Conservation (phyloP, 345 rosid species). For the Triadica sebifera region DNA sequence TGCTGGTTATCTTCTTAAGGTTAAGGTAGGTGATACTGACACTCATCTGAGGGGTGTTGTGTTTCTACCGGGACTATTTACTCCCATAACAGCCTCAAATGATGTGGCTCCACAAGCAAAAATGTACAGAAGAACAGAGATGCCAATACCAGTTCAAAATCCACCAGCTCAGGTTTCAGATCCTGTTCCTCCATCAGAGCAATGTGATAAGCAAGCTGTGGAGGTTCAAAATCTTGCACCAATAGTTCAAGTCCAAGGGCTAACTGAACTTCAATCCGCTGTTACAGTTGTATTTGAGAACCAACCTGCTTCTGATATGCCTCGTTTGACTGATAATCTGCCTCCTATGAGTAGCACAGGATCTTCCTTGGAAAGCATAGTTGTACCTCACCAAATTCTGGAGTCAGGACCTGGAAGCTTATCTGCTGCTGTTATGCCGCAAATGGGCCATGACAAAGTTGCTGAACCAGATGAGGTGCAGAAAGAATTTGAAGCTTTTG, state of each 20-base stretch:
- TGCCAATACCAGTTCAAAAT: slow-evolving; percentile 36
- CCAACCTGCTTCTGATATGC: slow-evolving; percentile 28
- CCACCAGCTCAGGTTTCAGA: slow-evolving; percentile 19
- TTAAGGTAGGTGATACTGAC: slow-evolving; percentile 50
- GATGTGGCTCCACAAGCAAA: slow-evolving; percentile 65
- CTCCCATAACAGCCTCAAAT: slow-evolving; percentile 50
- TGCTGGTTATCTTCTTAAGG: slow-evolving; percentile 61
- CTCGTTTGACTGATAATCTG: slow-evolving; percentile 28
- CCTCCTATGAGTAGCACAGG: slow-evolving; percentile 22
- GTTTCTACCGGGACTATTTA: slow-evolving; percentile 42
- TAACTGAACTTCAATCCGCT: slow-evolving; percentile 23
- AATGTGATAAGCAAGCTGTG: slow-evolving; percentile 31
- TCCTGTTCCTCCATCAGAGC: slow-evolving; percentile 23
- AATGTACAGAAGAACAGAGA: slow-evolving; percentile 48
- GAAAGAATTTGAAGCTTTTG: slow-evolving; percentile 30
- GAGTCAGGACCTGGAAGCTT: slow-evolving; percentile 34
- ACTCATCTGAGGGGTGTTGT: slow-evolving; percentile 56
- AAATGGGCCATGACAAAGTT: slow-evolving; percentile 20
- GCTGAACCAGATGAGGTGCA: slow-evolving; percentile 25
- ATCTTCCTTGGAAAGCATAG: slow-evolving; percentile 26
- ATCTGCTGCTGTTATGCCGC: slow-evolving; percentile 22
- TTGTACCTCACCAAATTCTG: slow-evolving; percentile 11
- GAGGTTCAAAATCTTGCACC: slow-evolving; percentile 26
- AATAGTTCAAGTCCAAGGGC: slow-evolving; percentile 23
- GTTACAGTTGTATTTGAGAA: slow-evolving; percentile 19